Conservation (phyloP, 2,329 filamentous ascomycete genomes). For the Fonsecaea monophora region DNA sequence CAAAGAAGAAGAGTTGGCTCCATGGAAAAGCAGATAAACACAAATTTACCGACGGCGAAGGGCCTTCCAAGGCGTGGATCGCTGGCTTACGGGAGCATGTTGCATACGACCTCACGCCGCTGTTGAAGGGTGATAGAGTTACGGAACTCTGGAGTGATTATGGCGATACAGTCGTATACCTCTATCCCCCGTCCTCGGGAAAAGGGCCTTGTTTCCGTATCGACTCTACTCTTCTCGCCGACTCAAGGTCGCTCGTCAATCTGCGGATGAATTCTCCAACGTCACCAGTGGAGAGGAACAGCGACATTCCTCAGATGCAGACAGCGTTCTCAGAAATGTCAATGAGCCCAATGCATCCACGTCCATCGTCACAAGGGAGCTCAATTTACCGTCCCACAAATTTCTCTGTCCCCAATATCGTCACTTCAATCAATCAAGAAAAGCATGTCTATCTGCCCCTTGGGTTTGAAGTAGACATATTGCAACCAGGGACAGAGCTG, state of each 20-base stretch:
- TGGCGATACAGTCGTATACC: constrained; percentile 68
- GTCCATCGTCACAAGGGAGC: constrained; percentile 41
- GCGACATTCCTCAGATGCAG: constrained; percentile 44
- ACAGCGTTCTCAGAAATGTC: constrained; percentile 42
- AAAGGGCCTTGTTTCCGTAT: constrained; percentile 67
- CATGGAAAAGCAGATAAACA: constrained; percentile 46
- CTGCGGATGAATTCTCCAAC: constrained; percentile 31
- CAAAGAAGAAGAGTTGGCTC: constrained; percentile 54
- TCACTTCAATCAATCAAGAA: constrained; percentile 21
- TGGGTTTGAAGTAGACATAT: constrained; percentile 59
- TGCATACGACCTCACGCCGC: constrained; percentile 60
- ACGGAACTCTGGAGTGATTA: constrained; percentile 67
- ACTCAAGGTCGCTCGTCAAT: constrained; percentile 50
- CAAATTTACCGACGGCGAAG: constrained; percentile 45
- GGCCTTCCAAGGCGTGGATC: constrained; percentile 60
- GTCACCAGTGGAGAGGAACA: constrained; percentile 21
- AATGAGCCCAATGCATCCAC: constrained; percentile 44
- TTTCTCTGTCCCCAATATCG: constrained; percentile 30
- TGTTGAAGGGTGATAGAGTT: constrained; percentile 61
- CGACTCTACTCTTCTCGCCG: constrained; percentile 64
- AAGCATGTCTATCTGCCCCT: constrained; percentile 62
- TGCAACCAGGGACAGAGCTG: constrained; percentile 45
- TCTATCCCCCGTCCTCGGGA: constrained; percentile 64
- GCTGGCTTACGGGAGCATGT: constrained; percentile 63
- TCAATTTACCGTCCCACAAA: constrained; percentile 39